Conservation (phyloP, 371 early-diverging fungal genomes). For the Mycotypha africana region DNA sequence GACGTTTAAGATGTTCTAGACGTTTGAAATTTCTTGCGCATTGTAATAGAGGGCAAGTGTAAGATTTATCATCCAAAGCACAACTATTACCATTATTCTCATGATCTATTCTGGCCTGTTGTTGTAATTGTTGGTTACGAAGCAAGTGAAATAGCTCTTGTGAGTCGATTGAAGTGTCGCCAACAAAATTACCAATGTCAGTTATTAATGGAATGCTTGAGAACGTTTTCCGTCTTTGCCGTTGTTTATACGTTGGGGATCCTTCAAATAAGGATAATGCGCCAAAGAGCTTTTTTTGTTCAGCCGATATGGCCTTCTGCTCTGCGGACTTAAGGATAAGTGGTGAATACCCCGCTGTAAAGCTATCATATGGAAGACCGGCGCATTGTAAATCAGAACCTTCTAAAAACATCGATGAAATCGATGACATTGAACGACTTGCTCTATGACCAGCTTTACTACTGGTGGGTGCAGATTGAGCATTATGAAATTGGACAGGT, state of each 20-base stretch:
- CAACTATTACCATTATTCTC: no score
- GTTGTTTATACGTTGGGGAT: slow-evolving; percentile 58
- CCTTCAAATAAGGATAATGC: slow-evolving; percentile 57
- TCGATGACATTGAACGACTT: no score
- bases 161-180: not conserved
- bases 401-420: no score
- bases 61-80: slow-evolving; percentile 1
- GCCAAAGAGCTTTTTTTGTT: slow-evolving; percentile 32
- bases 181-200: not conserved
- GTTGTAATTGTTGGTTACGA: no score
- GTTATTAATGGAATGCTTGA: not conserved
- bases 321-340: not conserved
- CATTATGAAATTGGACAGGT: no score
- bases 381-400: no score
- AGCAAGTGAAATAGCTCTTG: no score
- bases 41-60: slow-evolving; percentile 26
- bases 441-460: no score
- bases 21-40: slow-evolving; percentile 61
- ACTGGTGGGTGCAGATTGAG: no score
- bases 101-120: no score
- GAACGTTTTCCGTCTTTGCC: slow-evolving; percentile 45
- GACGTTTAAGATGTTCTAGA: slow-evolving; percentile 75
- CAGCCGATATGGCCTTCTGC: not conserved
- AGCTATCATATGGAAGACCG: no score
- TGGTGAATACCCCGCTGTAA: not conserved